These are phyloP conservation scores for Neurospora sp. DNA, from an alignment of 495 filamentous ascomycete species.

Conservation along the genomic window DNA sequence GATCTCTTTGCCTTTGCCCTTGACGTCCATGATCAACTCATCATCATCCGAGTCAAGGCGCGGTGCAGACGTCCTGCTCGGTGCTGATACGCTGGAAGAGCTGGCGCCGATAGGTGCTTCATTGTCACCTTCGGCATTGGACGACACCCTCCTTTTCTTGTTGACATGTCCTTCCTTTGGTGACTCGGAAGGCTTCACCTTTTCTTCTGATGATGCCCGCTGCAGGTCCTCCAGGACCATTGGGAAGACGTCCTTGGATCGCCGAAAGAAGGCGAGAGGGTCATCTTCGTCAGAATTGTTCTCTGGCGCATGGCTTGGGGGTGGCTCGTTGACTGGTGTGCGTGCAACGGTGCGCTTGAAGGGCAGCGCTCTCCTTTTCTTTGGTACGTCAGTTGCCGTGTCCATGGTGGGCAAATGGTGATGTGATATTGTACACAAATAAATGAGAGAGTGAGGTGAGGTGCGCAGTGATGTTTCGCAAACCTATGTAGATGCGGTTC, in stretches of 20 bases:
- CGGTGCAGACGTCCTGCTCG: neutral
- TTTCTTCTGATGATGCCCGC: constrained; percentile 25
- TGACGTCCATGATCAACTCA: constrained; percentile 19
- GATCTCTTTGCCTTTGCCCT: constrained; percentile 23
- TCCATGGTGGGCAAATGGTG: constrained; percentile 6
- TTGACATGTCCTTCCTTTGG: constrained; percentile 3
- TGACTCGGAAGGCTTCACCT: constrained; percentile 1
- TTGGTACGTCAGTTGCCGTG: constrained; percentile 3
- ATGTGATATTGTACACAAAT: neutral
- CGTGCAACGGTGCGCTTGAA: constrained; percentile 53
- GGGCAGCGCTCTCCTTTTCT: constrained; percentile 51
- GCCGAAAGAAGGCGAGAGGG: constrained; percentile 52
- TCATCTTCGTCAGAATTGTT: constrained; percentile 28
- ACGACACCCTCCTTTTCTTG: constrained; percentile 11
- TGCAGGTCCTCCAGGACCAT: constrained; percentile 49
- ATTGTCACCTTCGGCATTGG: constrained; percentile 13
- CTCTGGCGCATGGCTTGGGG: constrained; percentile 12
- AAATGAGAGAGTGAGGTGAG: neutral
- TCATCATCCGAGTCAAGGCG: constrained; percentile 9
- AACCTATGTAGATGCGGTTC: neutral
- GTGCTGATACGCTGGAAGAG: neutral
- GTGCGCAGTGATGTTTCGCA: neutral
- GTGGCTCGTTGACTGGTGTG: neutral
- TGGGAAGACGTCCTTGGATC: constrained; percentile 52
- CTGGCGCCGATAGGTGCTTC: constrained; percentile 14